These are phyloP conservation scores for Saussurea involucrata DNA, from an alignment of 129 eudicot species.

Conservation along the genomic window DNA sequence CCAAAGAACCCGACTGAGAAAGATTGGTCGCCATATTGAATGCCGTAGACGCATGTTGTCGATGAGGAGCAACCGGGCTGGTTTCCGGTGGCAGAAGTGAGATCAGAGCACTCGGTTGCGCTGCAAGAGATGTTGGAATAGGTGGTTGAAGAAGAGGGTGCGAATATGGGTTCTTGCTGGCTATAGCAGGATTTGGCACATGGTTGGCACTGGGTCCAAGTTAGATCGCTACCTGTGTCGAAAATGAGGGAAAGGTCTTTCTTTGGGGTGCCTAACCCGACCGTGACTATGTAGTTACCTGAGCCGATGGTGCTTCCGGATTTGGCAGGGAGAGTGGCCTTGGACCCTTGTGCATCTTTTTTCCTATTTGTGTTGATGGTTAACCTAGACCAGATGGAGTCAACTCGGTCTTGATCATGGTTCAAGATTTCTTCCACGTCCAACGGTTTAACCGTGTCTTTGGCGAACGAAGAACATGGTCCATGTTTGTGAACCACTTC, in stretches of 20 bases:
- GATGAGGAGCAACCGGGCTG: slow-evolving; percentile 44
- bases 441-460: slow-evolving; percentile 26
- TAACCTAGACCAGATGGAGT: slow-evolving; percentile 40
- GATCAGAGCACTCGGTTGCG: slow-evolving; percentile 38
- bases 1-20: slow-evolving; percentile 60
- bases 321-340: slow-evolving; percentile 51
- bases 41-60: slow-evolving; percentile 57
- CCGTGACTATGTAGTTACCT: slow-evolving; percentile 60
- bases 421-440: slow-evolving; percentile 35
- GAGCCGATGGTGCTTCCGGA: slow-evolving; percentile 57
- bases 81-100: slow-evolving; percentile 53
- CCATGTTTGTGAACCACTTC: slow-evolving; percentile 67
- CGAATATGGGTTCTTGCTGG: slow-evolving; percentile 59
- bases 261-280: slow-evolving; percentile 76
- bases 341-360: slow-evolving; percentile 14
- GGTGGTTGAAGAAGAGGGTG: slow-evolving; percentile 55
- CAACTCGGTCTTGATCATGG: slow-evolving; percentile 51
- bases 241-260: slow-evolving; percentile 55
- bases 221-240: slow-evolving; percentile 86
- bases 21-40: slow-evolving; percentile 74
- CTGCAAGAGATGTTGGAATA: slow-evolving; percentile 65
- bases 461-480: slow-evolving; percentile 46
- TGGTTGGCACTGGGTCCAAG: slow-evolving; percentile 93
- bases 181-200: slow-evolving; percentile 53
- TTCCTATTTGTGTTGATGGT: background rate